Percentiles rank a stretch among this genome's conserved stretches.
Evolutionary conservation across 2,329 filamentous ascomycete species (phyloP).

Genomic region (Aspergillus ustus): DNA sequence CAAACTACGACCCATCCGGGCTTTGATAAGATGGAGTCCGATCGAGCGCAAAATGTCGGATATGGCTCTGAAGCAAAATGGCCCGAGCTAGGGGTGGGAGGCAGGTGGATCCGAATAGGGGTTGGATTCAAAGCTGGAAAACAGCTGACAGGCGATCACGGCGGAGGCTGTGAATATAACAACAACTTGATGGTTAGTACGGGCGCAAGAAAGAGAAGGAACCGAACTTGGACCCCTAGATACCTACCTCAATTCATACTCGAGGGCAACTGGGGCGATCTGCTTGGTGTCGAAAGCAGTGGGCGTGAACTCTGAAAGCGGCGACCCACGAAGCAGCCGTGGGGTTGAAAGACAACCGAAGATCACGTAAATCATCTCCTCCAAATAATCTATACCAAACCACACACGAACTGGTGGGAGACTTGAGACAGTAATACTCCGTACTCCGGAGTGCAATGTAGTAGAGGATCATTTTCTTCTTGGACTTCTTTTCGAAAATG

Average conservation of each 20-base stretch:
- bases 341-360: slow-evolving; percentile 8
- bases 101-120: slow-evolving; percentile 12
- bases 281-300: slow-evolving; percentile 21
- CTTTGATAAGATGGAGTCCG: not conserved
- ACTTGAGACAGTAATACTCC: not conserved
- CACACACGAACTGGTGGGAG: not conserved
- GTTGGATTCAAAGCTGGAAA: slow-evolving; percentile 4
- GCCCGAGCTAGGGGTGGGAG: not conserved
- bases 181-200: not conserved
- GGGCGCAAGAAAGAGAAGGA: not conserved
- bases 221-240: not conserved
- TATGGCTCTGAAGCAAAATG: not conserved
- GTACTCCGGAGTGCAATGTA: too few relatives aligned
- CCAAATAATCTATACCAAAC: not conserved
- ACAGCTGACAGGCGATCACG: not conserved
- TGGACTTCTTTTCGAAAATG: not conserved
- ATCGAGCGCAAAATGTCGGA: not conserved
- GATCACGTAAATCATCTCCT: slow-evolving; percentile 5
- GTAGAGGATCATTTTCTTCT: not conserved
- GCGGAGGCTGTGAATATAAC: not conserved
- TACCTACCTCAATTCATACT: slow-evolving; percentile 14
- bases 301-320: slow-evolving; percentile 25
- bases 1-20: slow-evolving; percentile 25
- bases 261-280: slow-evolving; percentile 2
- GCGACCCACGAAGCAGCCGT: slow-evolving; percentile 19